Evolutionary conservation across 176 grass and related monocot genomes (phyloP).

Genomic region (Dendrocalamus sinicus): DNA sequence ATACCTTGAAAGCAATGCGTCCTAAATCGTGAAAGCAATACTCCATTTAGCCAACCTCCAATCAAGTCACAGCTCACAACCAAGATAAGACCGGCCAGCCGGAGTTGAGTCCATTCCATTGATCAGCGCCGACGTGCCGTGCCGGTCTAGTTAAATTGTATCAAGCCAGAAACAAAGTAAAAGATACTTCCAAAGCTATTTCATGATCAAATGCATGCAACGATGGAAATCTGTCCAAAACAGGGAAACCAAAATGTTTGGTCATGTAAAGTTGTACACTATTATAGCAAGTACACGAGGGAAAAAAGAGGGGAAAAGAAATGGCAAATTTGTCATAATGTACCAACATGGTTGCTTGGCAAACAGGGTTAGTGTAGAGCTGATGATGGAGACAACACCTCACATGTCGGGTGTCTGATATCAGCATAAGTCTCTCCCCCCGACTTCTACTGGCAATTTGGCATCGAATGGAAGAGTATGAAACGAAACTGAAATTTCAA

Average conservation of each 20-base stretch:
- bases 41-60: background rate
- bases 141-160: background rate
- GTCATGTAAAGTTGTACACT: background rate
- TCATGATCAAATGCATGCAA: background rate
- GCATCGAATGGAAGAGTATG: background rate
- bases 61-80: background rate
- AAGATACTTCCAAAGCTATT: background rate
- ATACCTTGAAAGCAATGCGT: constrained; percentile 14
- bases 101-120: background rate
- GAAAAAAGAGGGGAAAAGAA: background rate
- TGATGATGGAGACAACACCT: constrained; percentile 33
- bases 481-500: too few relatives aligned
- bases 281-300: background rate
- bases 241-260: background rate
- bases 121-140: background rate
- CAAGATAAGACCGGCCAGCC: background rate
- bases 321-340: background rate
- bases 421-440: background rate
- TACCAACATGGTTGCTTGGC: background rate
- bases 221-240: background rate
- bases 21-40: constrained; percentile 32
- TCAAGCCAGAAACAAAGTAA: background rate
- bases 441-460: background rate
- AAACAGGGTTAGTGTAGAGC: background rate
- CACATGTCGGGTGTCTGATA: constrained; percentile 18